phyloP scores from a whole-genome alignment of 73 alveolate genomes.

The Uronychia binucleata region DNA sequence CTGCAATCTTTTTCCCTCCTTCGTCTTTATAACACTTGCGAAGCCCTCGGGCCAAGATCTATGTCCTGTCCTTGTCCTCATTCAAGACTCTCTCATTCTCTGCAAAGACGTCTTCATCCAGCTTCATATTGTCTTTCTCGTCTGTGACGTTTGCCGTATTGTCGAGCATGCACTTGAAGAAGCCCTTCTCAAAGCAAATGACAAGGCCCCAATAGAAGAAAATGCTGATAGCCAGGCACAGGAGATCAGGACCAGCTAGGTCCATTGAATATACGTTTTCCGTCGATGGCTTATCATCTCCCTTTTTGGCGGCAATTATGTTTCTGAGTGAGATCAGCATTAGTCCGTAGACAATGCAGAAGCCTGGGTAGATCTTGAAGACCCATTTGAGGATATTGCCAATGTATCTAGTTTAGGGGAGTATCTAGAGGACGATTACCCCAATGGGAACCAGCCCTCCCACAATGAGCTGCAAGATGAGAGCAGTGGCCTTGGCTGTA shows the following conservation, averaged over 20 bases:
- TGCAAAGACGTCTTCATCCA: constrained; percentile 78
- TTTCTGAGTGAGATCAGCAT: background rate
- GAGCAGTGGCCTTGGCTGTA: constrained; percentile 60
- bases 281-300: constrained; percentile 69
- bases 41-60: constrained; percentile 51
- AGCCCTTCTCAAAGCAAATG: constrained; percentile 26
- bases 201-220: constrained; percentile 47
- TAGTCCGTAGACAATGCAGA: background rate
- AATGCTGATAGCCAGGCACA: constrained; percentile 25
- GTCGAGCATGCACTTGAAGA: constrained; percentile 1
- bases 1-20: constrained; percentile 85
- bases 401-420: background rate
- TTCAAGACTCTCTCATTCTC: constrained; percentile 73
- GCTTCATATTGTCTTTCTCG: constrained; percentile 21
- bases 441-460: constrained; percentile 65
- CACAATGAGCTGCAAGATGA: constrained; percentile 51
- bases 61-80: constrained; percentile 52
- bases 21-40: constrained; percentile 78
- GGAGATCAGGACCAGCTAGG: constrained; percentile 48
- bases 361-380: background rate
- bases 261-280: constrained; percentile 23
- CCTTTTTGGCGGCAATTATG: constrained; percentile 59
- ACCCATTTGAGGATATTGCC: background rate
- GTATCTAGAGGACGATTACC: background rate
- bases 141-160: constrained; percentile 23